Base-by-base conservation (phyloP, 1,284 basidiomycete genomes). In the Lentinula novae-zelandiae region DNA sequence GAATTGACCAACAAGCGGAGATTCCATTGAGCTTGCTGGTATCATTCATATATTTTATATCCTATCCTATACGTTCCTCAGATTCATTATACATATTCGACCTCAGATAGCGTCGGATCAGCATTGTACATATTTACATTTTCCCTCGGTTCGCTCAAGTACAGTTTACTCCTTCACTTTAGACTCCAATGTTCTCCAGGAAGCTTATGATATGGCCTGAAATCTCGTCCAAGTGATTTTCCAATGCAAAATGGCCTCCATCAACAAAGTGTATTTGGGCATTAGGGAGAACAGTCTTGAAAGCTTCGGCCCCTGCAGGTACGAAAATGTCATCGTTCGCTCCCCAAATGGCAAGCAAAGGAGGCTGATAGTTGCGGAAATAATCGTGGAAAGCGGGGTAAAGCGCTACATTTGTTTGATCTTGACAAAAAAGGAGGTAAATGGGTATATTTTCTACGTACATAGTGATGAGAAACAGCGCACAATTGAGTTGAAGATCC, bases 271-370 rank as follows among this genome's bases (percentile, higher is more conserved):
- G 62, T 10, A 82, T 71, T 61, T 75, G 68, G 1, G 75, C 75
- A 5, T 80, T 65, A 38, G 70, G 69, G 27, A 76, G 63, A 56
- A 78, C 76, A 22, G 64, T 69, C 64, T 73, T 76, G 71, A 69
- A 83, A 27, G 78, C 78, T 64, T 78, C 72, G 0, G 79, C 81
- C 2, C 81, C 81, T 0, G 73, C 62, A 4, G 73, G 71, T n/a
- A 76, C 62, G 70, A 83, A 82, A 61, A 78, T 71, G 5, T 61
- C 55, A 64, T 84, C 81, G 58, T 77, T 72, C 65, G 72, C 75
- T 5, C 80, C 81, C 82, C 82, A 82, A 3, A 82, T 70, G 0
- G 75, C 80, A 0, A 83, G 71, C 27, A 80, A 62, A 1, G 76
- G 76, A 9, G 77, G 74, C 59, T 75, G 67, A 62, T 70, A 67